Base-by-base conservation (phyloP, 805 yeast genomes). In the Schwanniomyces pseudopolymorphus region DNA sequence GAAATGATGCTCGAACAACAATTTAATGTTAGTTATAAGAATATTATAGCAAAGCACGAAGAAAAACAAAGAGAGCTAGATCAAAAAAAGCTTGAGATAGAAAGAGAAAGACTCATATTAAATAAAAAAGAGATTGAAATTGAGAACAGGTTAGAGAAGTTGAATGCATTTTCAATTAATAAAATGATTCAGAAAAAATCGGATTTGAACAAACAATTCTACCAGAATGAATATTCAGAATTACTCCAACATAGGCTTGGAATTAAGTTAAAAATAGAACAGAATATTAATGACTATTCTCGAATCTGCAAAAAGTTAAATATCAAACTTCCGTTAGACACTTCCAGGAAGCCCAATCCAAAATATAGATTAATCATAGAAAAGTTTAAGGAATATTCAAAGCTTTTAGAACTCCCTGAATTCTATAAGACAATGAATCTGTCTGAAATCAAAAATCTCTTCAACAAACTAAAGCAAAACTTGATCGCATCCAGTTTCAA, bases 381-480 rank as follows among this genome's bases (percentile, higher is more conserved):
- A 17, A 54, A 53, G 27, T 40, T 46, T 33, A 40, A 47, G 9
- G 57, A 52, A 14, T 49, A 48, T 27, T 43, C 45, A 13, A 39
- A 24, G 6, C 37, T 45, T 16, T 39, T 51, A 45, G 25, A 43
- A 44, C 4, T 35, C 13, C 25, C 47, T 5, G 31, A 27, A 38
- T 35, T 11, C 19, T 33, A 21, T 40, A 26, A 35, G 33, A 19
- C 40, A n/a, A 42, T 24, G 20, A 36, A 44, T 21, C 14, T 46
- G 4, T 4, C 35, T 17, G 48, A 48, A 14, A 43, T 43, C 16
- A 24, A 42, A 19, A 19, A 11, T 16, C 51, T 56, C 13, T 49
- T 52, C 31, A 35, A 41, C 19, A 47, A 47, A 33, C 48, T 58
- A 13, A 43, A 44, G 13, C 48, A 50, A 10, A 50, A 25, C 28